Evolutionary conservation across 2,329 filamentous ascomycete species (phyloP).

Genomic region (Chaetomiaceae sp.): DNA sequence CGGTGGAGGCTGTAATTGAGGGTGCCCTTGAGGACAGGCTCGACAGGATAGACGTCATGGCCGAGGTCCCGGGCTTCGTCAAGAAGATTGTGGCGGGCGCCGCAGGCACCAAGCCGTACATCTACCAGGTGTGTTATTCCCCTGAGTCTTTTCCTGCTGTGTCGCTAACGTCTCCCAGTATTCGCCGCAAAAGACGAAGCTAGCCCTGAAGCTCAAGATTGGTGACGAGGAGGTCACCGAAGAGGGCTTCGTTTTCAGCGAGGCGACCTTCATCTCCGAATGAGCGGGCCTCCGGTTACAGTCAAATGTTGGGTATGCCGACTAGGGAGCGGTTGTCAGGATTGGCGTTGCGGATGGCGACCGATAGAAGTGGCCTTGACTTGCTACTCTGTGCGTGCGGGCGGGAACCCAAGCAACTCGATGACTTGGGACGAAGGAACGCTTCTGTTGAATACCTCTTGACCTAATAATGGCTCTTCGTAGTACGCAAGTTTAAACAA

Average conservation of each 20-base stretch:
- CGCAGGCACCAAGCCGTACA: conserved; percentile 91
- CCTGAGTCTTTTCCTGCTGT: background rate
- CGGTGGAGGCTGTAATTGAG: conserved; percentile 62
- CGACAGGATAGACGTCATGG: conserved; percentile 93
- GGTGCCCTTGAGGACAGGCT: conserved; percentile 61
- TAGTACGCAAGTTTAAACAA: too few relatives aligned
- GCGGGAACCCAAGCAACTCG: background rate
- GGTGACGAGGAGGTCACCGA: conserved; percentile 74
- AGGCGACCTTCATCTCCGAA: conserved; percentile 92
- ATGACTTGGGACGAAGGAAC: background rate
- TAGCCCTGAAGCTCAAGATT: conserved; percentile 76
- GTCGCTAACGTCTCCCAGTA: conserved; percentile 49
- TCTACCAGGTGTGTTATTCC: conserved; percentile 69
- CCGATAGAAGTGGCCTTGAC: background rate
- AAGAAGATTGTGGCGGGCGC: conserved; percentile 88
- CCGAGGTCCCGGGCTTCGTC: conserved; percentile 89
- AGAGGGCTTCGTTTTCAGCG: conserved; percentile 71
- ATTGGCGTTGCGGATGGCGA: conserved; percentile 15
- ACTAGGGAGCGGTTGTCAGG: conserved; percentile 8
- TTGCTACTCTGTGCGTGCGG: conserved; percentile 7
- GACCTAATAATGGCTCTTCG: too few relatives aligned
- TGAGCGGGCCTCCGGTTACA: conserved; percentile 15
- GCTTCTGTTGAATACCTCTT: conserved; percentile 9
- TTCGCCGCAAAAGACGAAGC: conserved; percentile 53
- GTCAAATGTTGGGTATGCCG: conserved; percentile 17